Evolutionary conservation across 352 stramenopile species (phyloP).

Genomic region (Phytophthora pini): DNA sequence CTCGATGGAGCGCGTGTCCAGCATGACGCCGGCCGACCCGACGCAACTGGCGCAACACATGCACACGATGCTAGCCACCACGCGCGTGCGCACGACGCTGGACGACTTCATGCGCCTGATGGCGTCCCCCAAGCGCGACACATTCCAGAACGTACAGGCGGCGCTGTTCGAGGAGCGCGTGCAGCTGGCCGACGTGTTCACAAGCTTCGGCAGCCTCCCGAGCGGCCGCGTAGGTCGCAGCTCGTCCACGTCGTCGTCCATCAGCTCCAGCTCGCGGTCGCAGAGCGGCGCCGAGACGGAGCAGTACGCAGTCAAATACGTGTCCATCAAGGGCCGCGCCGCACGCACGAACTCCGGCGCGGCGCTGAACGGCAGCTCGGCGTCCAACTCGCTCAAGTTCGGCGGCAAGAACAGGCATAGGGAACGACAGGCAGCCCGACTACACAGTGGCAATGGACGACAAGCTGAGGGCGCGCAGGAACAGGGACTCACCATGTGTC

Average conservation of each 20-base stretch:
- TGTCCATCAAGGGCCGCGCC: slow-evolving; percentile 43
- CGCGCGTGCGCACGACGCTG: slow-evolving; percentile 59
- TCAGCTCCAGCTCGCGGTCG: slow-evolving; percentile 28
- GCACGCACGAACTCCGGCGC: slow-evolving; percentile 22
- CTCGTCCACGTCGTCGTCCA: slow-evolving; percentile 40
- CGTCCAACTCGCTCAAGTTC: slow-evolving; percentile 54
- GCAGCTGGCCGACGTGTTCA: slow-evolving; percentile 69
- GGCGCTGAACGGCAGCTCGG: slow-evolving; percentile 16
- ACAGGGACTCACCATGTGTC: slow-evolving; percentile 52
- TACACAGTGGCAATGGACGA: slow-evolving; percentile 14
- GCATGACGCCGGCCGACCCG: slow-evolving; percentile 44
- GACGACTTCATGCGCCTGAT: slow-evolving; percentile 77
- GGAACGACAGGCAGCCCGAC: slow-evolving; percentile 15
- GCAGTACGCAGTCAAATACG: slow-evolving; percentile 69
- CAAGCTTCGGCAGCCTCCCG: slow-evolving; percentile 48
- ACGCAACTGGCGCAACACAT: slow-evolving; percentile 39
- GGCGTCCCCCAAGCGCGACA: slow-evolving; percentile 47
- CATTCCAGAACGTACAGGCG: slow-evolving; percentile 64
- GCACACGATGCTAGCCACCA: slow-evolving; percentile 65
- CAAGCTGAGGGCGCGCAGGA: slow-evolving; percentile 25
- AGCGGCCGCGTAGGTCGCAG: slow-evolving; percentile 9
- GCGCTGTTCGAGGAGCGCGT: slow-evolving; percentile 65
- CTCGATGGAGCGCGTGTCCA: slow-evolving; percentile 53
- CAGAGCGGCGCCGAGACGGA: slow-evolving; percentile 31
- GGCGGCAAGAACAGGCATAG: slow-evolving; percentile 40